Evolutionary conservation across 2,329 filamentous ascomycete species (phyloP), one percentile per base, ranked within the genome.

Genomic region (Blumeria graminis): DNA sequence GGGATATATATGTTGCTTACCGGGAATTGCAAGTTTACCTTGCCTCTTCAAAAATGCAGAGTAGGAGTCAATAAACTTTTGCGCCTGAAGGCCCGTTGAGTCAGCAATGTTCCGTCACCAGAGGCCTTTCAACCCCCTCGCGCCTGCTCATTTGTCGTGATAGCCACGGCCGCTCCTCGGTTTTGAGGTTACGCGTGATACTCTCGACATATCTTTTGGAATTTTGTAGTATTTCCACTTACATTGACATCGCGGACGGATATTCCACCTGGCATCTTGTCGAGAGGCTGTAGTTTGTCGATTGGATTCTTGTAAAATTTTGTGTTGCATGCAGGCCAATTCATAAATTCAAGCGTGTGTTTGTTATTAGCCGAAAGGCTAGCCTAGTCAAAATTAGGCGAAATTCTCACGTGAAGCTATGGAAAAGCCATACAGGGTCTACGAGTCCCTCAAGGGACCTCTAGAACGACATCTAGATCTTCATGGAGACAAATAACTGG

Each of bases 1-100:
- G n/a, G 11, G n/a, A 41, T 3, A 13, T 14, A 14, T 14, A 34
- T 34, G 11, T 14, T 7, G 16, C 32, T 33, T 80, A 89, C 85
- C 84, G 72, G 86, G 86, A 69, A 90, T 86, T 70, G 84, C 84
- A 66, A 92, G 84, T 78, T 90, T 90, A 75, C 86, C 86, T 78
- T 92, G 86, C 69, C 86, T 82, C 84, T 92, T 92, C 80, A 93
- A 74, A 81, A 92, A 93, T 69, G 80, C 82, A 70, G 84, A 78
- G 72, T 92, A 93, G 70, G 84, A 78, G 67, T 77, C 74, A 75
- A 92, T 89, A 78, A 92, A 92, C 76, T 89, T 86, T 72, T 88
- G 84, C 73, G 85, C 83, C 81, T 85, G 74, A 65, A 59, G 61
- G 62, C 61, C 62, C 62, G 57, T 64, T 71, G 67, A 68, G 78